Evolutionary conservation across 306 rosid genomes (phyloP).

Genomic region (Gastrolobium bilobum): DNA sequence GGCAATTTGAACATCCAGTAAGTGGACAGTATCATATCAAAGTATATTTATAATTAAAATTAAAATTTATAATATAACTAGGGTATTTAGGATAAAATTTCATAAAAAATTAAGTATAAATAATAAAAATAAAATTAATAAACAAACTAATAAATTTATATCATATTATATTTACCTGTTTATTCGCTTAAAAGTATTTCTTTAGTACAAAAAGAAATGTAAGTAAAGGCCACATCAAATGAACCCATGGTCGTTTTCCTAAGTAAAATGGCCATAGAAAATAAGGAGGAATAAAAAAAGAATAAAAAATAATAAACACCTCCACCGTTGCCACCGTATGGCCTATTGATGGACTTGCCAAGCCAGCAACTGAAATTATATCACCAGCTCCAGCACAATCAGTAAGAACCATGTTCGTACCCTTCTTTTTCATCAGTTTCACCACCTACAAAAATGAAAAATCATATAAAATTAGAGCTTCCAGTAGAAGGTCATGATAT

Average conservation of each 20-base stretch:
- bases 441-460: conserved; percentile 66
- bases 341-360: conserved; percentile 87
- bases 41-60: background rate
- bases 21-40: background rate
- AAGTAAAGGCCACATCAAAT: conserved; percentile 18
- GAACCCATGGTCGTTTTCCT: background rate
- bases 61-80: background rate
- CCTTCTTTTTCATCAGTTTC: conserved; percentile 95
- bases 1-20: background rate
- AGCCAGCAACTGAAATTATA: conserved; percentile 93
- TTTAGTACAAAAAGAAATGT: background rate
- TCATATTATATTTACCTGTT: conserved; percentile 9
- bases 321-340: conserved; percentile 85
- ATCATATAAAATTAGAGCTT: conserved; percentile 23
- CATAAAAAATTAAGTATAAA: background rate
- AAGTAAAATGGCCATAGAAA: conserved; percentile 4
- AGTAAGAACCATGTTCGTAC: conserved; percentile 73
- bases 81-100: conserved; percentile 8
- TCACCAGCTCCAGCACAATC: conserved; percentile 99
- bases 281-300: conserved; percentile 22
- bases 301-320: conserved; percentile 53
- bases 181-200: conserved; percentile 1
- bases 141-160: conserved; percentile 1
- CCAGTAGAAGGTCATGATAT: conserved; percentile 41
- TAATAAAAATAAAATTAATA: background rate